Conservation (phyloP, 176 grass and related monocot species). For the Leersia perrieri region DNA sequence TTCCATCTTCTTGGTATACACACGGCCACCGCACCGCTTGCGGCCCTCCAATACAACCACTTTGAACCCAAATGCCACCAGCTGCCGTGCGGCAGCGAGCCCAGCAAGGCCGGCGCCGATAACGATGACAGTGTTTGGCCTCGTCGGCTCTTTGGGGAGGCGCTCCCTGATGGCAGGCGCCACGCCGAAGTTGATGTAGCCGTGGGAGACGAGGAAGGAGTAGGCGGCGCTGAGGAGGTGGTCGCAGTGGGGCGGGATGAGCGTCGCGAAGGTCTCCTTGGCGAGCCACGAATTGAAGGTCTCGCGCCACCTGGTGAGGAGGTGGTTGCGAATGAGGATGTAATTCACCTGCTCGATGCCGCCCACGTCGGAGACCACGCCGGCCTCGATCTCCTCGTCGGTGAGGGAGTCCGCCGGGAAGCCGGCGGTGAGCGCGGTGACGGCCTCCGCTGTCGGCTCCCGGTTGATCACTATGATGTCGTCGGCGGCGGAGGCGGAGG, state of each 20-base stretch:
- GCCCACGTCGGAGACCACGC: constrained; percentile 82
- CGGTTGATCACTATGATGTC: constrained; percentile 99
- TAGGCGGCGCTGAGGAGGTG: constrained; percentile 81
- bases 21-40: constrained; percentile 80
- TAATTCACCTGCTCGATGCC: constrained; percentile 99
- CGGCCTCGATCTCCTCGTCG: constrained; percentile 97
- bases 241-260: constrained; percentile 80
- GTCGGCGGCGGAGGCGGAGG: constrained; percentile 45
- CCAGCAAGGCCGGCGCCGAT: constrained; percentile 79
- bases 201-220: constrained; percentile 79
- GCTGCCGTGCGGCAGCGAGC: constrained; percentile 76
- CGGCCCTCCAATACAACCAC: constrained; percentile 82
- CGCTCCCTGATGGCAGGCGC: constrained; percentile 73
- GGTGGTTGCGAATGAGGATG: constrained; percentile 96
- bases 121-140: constrained; percentile 54
- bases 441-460: constrained; percentile 87
- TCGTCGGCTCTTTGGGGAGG: constrained; percentile 74
- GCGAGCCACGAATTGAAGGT: constrained; percentile 67
- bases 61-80: constrained; percentile 78
- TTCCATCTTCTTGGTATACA: constrained; percentile 98
- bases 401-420: constrained; percentile 95
- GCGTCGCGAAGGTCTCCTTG: constrained; percentile 61
- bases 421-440: constrained; percentile 78
- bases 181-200: constrained; percentile 90
- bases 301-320: constrained; percentile 79